These are phyloP conservation scores for Ustilago loliicola DNA, from an alignment of 1,284 basidiomycete species.

Conservation along the genomic window DNA sequence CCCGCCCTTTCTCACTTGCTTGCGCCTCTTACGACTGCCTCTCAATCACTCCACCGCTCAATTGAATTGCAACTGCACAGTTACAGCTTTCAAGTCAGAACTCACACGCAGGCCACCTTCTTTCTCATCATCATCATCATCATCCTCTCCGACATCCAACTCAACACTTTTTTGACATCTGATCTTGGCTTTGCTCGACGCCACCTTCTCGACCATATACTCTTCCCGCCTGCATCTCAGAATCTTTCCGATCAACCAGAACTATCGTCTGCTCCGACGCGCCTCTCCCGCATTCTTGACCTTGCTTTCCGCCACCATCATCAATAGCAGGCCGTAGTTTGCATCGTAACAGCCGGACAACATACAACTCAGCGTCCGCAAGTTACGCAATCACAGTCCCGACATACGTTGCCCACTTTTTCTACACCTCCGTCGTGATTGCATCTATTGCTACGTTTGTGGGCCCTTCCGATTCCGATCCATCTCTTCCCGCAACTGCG, in stretches of 20 bases:
- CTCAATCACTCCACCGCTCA: background rate
- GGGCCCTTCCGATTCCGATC: background rate
- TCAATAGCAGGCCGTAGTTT: too few species aligned
- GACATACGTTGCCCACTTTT: background rate
- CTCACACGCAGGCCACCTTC: background rate
- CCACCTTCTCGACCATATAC: slow-evolving; percentile 2
- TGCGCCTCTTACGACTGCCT: background rate
- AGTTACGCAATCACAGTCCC: background rate
- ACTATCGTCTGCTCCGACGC: background rate
- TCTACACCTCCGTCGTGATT: background rate
- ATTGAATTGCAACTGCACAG: background rate
- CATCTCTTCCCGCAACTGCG: too few species aligned
- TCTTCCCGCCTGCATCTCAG: background rate
- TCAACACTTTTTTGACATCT: background rate
- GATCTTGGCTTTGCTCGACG: background rate
- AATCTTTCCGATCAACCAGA: too few species aligned
- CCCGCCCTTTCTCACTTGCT: background rate
- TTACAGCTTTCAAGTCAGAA: background rate
- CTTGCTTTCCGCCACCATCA: slow-evolving; percentile 1
- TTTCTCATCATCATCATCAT: background rate
- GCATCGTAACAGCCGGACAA: background rate
- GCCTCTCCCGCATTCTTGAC: background rate
- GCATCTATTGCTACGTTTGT: slow-evolving; percentile 13
- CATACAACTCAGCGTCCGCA: background rate
- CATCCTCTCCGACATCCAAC: background rate